Percentiles rank a stretch among this genome's conserved stretches.
phyloP scores from a whole-genome alignment of 495 filamentous ascomycete genomes.

The Oidiodendron maius region DNA sequence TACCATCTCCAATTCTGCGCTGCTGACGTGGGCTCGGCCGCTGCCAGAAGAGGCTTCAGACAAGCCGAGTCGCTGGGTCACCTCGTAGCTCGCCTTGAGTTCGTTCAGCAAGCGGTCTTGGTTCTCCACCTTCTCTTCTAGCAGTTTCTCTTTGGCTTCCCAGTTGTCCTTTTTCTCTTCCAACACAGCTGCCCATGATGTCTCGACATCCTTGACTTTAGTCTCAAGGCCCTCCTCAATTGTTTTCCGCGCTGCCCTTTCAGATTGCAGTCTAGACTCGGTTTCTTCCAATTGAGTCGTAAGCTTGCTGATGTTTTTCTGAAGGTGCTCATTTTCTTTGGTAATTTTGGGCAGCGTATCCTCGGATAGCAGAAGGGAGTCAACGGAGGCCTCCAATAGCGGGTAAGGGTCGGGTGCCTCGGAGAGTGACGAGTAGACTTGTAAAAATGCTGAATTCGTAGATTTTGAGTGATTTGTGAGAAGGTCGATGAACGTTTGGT shows the following conservation, averaged over 20 bases:
- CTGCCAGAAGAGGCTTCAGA: conserved; percentile 54
- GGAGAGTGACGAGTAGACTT: conserved; percentile 86
- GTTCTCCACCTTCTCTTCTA: conserved; percentile 90
- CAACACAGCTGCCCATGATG: conserved; percentile 86
- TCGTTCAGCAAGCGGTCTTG: conserved; percentile 91
- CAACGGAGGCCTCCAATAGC: conserved; percentile 89
- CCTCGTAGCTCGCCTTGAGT: conserved; percentile 94
- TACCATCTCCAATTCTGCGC: conserved; percentile 89
- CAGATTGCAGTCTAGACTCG: conserved; percentile 67
- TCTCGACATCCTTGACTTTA: conserved; percentile 79
- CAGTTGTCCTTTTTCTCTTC: conserved; percentile 95
- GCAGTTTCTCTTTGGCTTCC: conserved; percentile 85
- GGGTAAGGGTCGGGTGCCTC: conserved; percentile 97
- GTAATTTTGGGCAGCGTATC: conserved; percentile 85
- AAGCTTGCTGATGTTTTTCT: conserved; percentile 70
- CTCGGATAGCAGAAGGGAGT: conserved; percentile 84
- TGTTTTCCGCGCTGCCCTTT: conserved; percentile 62
- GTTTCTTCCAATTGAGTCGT: conserved; percentile 89
- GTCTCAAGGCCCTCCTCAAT: conserved; percentile 71
- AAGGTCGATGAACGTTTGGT: conserved; percentile 95
- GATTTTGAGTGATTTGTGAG: conserved; percentile 91
- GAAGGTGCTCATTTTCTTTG: conserved; percentile 79
- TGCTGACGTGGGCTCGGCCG: conserved; percentile 56
- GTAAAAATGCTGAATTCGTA: conserved; percentile 84
- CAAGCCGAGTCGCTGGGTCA: conserved; percentile 80